A percentile compares a stretch with the other conserved stretches of the same genome.
phyloP scores from a whole-genome alignment of 202 grass and related monocot species.

The Zoysia matrella region DNA sequence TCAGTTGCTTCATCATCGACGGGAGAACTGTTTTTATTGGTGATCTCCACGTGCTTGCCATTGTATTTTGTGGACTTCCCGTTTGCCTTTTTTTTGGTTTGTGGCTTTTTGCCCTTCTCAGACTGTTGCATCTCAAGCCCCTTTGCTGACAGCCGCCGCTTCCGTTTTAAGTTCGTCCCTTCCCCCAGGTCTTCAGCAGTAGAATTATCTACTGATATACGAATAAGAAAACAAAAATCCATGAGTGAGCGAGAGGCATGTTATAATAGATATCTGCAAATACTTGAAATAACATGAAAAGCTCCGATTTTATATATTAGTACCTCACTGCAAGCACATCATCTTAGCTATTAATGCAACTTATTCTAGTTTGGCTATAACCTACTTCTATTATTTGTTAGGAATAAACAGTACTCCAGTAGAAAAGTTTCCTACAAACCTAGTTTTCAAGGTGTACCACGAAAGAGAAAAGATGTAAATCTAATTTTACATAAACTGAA shows the following conservation, averaged over 20 bases:
- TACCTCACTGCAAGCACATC: not conserved
- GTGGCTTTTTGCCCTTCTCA: slow-evolving; percentile 75
- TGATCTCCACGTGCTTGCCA: slow-evolving; percentile 57
- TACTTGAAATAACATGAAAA: slow-evolving; percentile 12
- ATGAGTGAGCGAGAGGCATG: slow-evolving; percentile 4
- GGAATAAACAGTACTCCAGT: not conserved
- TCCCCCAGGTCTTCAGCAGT: slow-evolving; percentile 71
- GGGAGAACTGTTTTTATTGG: slow-evolving; percentile 56
- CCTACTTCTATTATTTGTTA: too few species aligned
- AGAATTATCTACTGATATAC: slow-evolving; percentile 64
- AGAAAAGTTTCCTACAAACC: not conserved
- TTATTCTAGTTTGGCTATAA: slow-evolving; percentile 12
- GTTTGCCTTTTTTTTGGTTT: slow-evolving; percentile 59
- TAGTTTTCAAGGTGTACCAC: not conserved
- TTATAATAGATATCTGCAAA: not conserved
- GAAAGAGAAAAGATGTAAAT: not conserved
- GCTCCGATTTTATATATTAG: not conserved
- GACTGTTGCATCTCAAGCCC: slow-evolving; percentile 89
- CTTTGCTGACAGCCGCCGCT: slow-evolving; percentile 83
- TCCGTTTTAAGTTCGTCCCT: slow-evolving; percentile 63
- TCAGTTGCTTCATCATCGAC: slow-evolving; percentile 84
- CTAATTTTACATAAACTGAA: slow-evolving; percentile 20
- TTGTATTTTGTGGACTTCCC: slow-evolving; percentile 62
- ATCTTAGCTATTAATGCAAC: not conserved
- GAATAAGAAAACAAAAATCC: slow-evolving; percentile 42